A percentile compares a stretch with the other conserved stretches of the same genome.
phyloP scores from a whole-genome alignment of 371 early-diverging fungal genomes.

The Smittium culicis region DNA sequence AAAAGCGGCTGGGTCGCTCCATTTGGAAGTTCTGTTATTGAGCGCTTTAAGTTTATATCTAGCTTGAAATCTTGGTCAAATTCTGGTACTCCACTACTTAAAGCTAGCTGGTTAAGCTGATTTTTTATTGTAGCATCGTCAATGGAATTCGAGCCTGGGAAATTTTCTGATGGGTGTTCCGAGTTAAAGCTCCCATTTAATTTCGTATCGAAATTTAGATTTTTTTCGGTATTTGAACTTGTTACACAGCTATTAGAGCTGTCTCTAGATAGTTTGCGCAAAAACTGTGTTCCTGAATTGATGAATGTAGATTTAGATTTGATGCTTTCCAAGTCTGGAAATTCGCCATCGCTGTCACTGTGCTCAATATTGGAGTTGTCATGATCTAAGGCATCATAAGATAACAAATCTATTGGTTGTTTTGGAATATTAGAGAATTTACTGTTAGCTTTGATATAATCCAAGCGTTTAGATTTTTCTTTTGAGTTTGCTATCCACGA shows the following conservation, averaged over 20 bases:
- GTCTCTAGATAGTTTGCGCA: neutral
- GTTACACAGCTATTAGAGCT: neutral
- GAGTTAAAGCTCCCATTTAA: no score
- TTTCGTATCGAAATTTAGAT: neutral
- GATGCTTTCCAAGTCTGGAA: conserved; percentile 14
- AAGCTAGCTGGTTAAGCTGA: conserved; percentile 18
- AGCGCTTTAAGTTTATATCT: conserved; percentile 21
- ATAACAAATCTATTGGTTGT: conserved; percentile 15
- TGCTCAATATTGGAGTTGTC: conserved; percentile 13
- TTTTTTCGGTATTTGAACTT: neutral
- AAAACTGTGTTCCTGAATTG: neutral
- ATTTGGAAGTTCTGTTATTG: conserved; percentile 18
- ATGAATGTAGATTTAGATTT: neutral
- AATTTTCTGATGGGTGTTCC: neutral
- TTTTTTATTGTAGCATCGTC: conserved; percentile 6
- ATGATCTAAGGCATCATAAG: conserved; percentile 16
- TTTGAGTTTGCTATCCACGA: conserved; percentile 32
- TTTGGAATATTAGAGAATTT: neutral
- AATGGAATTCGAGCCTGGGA: neutral
- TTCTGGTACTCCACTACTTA: conserved; percentile 15
- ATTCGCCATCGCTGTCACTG: conserved; percentile 38
- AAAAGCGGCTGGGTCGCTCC: conserved; percentile 30
- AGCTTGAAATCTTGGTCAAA: conserved; percentile 19
- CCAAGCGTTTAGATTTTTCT: conserved; percentile 4
- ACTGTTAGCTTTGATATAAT: neutral